These are phyloP conservation scores for Phytophthora nicotianae DNA, from an alignment of 352 stramenopile genomes.

Conservation along the genomic window DNA sequence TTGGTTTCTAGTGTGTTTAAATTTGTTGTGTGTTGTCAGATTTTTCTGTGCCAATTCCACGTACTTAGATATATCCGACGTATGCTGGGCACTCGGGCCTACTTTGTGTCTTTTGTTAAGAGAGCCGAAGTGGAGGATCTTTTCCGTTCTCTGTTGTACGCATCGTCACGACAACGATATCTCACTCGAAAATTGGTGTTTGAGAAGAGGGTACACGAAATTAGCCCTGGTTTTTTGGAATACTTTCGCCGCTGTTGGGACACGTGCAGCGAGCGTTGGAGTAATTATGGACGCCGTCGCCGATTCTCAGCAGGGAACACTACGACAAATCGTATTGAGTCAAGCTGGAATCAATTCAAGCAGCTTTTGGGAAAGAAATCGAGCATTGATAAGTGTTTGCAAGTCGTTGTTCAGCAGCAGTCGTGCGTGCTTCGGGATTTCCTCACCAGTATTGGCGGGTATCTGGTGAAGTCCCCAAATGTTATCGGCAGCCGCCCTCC, in stretches of 20 bases:
- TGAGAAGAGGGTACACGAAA: not conserved
- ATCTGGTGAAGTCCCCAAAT: not conserved
- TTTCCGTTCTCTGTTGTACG: not conserved
- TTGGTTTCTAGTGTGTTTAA: not conserved
- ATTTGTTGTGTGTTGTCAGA: not conserved
- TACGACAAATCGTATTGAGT: too few species aligned
- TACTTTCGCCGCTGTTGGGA: not conserved
- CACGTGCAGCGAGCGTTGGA: not conserved
- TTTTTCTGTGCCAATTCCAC: not conserved
- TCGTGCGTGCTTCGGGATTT: not conserved
- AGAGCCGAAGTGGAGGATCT: not conserved
- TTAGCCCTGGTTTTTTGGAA: not conserved
- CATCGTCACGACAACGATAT: not conserved
- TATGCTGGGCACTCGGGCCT: not conserved
- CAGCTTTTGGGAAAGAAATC: not conserved
- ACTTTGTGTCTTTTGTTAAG: not conserved
- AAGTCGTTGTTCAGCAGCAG: not conserved
- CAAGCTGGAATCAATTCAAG: too few species aligned
- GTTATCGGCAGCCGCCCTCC: not conserved
- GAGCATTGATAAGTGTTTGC: not conserved
- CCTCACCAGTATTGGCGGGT: not conserved
- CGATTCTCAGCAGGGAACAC: too few species aligned
- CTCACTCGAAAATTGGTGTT: not conserved
- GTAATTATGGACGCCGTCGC: not conserved
- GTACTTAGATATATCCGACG: not conserved